These are phyloP conservation scores for Cladosporium phlei DNA, from an alignment of 2,329 filamentous ascomycete genomes.

Conservation along the genomic window DNA sequence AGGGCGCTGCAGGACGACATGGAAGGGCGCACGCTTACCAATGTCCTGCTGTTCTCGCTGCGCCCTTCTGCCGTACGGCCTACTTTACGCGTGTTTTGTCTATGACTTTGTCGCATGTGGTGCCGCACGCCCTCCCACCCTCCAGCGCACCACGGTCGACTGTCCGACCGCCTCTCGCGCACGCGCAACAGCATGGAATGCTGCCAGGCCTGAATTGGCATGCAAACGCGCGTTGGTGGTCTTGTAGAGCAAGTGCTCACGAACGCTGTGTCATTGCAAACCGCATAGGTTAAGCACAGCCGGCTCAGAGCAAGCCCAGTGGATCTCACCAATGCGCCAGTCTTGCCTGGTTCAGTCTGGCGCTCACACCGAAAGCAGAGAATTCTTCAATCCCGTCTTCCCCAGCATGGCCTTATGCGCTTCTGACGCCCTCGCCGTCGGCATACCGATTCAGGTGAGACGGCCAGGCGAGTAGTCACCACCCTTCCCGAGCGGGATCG, in stretches of 20 bases:
- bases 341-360: conserved; percentile 11
- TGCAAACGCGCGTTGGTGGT: conserved; percentile 6
- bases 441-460: conserved; percentile 7
- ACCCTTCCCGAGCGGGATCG: no score
- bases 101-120: background rate
- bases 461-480: background rate
- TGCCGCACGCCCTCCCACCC: background rate
- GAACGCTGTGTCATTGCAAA: conserved; percentile 11
- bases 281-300: conserved; percentile 9
- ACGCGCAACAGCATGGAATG: background rate
- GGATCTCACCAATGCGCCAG: conserved; percentile 11
- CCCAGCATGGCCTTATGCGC: no score
- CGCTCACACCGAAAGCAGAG: conserved; percentile 8
- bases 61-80: conserved; percentile 8
- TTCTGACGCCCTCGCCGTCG: conserved; percentile 1
- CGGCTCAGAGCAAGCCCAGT: background rate
- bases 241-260: conserved; percentile 9
- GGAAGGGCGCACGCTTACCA: conserved; percentile 9
- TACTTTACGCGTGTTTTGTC: background rate
- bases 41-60: conserved; percentile 7
- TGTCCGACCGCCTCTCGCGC: conserved; percentile 1
- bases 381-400: no score
- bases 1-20: background rate
- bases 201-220: conserved; percentile 8
- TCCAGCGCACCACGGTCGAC: background rate